Conservation (phyloP, 495 filamentous ascomycete species). For the Parathielavia hyrcaniae region DNA sequence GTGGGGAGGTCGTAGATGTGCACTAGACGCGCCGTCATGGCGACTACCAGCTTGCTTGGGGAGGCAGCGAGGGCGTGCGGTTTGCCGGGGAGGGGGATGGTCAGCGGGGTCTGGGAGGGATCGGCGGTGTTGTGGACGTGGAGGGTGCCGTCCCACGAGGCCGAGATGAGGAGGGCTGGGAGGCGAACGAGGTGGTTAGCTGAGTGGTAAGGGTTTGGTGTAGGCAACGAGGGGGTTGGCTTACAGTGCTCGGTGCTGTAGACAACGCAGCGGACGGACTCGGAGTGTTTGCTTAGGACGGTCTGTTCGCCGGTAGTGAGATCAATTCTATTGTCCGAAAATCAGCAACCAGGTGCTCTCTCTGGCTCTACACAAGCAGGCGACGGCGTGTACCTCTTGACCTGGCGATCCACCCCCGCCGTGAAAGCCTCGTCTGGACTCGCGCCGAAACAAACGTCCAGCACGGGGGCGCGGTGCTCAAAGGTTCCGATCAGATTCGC, state of each 20-base stretch:
- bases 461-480: constrained; percentile 76
- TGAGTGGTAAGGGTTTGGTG: background rate
- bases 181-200: constrained; percentile 13
- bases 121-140: constrained; percentile 64
- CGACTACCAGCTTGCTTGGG: constrained; percentile 79
- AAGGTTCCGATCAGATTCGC: constrained; percentile 61
- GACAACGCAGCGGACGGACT: constrained; percentile 73
- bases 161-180: constrained; percentile 65
- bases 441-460: constrained; percentile 86
- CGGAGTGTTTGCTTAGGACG: constrained; percentile 68
- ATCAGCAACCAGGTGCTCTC: background rate
- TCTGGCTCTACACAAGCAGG: background rate
- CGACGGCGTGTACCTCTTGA: constrained; percentile 57
- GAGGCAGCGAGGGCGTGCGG: constrained; percentile 80
- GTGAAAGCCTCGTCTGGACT: constrained; percentile 76
- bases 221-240: constrained; percentile 17
- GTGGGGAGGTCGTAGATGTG: constrained; percentile 86
- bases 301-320: constrained; percentile 64
- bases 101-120: constrained; percentile 41
- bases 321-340: constrained; percentile 56
- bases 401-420: constrained; percentile 77
- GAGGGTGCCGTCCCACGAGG: constrained; percentile 87
- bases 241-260: constrained; percentile 68
- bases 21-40: constrained; percentile 85
- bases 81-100: constrained; percentile 68